These are phyloP conservation scores for Termitomyces sp. DNA, from an alignment of 768 basidiomycete genomes.

Conservation along the genomic window DNA sequence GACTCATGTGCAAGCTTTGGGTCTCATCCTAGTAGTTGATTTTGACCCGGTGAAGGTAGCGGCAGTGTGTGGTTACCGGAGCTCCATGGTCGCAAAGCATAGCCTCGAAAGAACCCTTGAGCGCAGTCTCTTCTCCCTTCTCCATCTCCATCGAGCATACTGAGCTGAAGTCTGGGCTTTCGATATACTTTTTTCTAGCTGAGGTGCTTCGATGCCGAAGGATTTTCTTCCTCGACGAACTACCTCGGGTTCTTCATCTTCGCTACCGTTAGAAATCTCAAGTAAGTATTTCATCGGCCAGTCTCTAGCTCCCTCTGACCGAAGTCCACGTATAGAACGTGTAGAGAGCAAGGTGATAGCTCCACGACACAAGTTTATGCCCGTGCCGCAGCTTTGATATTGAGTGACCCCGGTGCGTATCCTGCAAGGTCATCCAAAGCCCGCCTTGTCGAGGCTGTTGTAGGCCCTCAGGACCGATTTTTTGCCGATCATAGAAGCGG, in stretches of 20 bases:
- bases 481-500: neutral
- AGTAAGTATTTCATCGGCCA: neutral
- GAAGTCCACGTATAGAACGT: neutral
- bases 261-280: neutral
- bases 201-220: neutral
- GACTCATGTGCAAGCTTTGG: neutral
- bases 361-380: neutral
- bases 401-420: neutral
- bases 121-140: neutral
- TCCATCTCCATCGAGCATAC: neutral
- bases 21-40: too few relatives aligned
- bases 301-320: too few relatives aligned
- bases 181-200: neutral
- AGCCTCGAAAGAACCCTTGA: neutral
- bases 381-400: neutral
- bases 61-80: neutral
- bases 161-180: neutral
- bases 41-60: neutral
- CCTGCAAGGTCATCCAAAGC: neutral
- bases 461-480: neutral
- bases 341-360: neutral
- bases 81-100: neutral
- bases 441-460: neutral
- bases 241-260: neutral
- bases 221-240: neutral